A percentile compares a stretch with the other conserved stretches of the same genome.
These are phyloP conservation scores for Cucumis cinereus DNA, from an alignment of 306 rosid species.

Conservation along the genomic window DNA sequence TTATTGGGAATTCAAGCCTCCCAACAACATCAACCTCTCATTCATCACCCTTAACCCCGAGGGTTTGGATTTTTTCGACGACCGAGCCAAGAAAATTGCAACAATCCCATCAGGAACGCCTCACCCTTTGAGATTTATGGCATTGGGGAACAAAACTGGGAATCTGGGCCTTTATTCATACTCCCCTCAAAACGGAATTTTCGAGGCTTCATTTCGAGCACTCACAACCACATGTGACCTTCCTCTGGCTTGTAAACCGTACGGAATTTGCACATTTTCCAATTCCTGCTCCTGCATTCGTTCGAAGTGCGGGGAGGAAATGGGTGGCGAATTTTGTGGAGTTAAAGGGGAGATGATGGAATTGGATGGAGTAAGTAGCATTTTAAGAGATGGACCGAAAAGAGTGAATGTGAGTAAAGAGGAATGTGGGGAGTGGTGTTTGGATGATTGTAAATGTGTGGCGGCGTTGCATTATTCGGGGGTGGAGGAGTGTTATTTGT, in stretches of 20 bases:
- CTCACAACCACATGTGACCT: slow-evolving; percentile 75
- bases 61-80: slow-evolving; percentile 46
- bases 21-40: slow-evolving; percentile 49
- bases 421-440: slow-evolving; percentile 45
- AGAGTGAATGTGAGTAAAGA: slow-evolving; percentile 38
- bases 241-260: slow-evolving; percentile 66
- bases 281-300: slow-evolving; percentile 60
- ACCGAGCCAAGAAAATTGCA: slow-evolving; percentile 56
- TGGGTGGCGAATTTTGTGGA: slow-evolving; percentile 16
- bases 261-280: slow-evolving; percentile 69
- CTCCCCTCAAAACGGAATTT: slow-evolving; percentile 31
- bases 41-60: slow-evolving; percentile 40
- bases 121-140: slow-evolving; percentile 48
- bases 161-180: slow-evolving; percentile 66
- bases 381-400: slow-evolving; percentile 25
- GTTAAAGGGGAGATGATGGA: slow-evolving; percentile 47
- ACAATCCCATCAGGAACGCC: slow-evolving; percentile 30
- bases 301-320: slow-evolving; percentile 15
- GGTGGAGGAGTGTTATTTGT: slow-evolving; percentile 32
- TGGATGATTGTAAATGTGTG: slow-evolving; percentile 60
- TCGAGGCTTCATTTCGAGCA: slow-evolving; percentile 73
- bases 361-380: slow-evolving; percentile 44
- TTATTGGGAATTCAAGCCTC: slow-evolving; percentile 79
- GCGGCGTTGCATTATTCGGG: slow-evolving; percentile 33
- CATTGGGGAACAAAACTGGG: slow-evolving; percentile 68